Percentiles rank a stretch among this genome's conserved stretches.
These are phyloP conservation scores for Circinella umbellata DNA, from an alignment of 371 early-diverging fungal species.

Conservation along the genomic window DNA sequence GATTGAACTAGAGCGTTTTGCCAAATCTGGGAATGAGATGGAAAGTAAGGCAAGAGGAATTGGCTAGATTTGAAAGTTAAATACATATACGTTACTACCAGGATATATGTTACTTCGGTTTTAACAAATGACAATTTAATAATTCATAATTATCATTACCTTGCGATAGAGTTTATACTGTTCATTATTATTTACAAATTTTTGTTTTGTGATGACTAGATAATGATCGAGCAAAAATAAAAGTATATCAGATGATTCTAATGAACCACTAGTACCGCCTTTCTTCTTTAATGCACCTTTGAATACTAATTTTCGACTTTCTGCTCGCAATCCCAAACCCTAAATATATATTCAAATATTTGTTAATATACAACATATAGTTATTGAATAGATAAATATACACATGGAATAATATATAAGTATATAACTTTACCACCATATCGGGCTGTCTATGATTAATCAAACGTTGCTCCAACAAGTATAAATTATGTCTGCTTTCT, in stretches of 20 bases:
- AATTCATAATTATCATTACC: slow-evolving; percentile 20
- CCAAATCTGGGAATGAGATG: slow-evolving; percentile 65
- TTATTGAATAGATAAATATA: background rate
- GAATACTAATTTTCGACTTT: slow-evolving; percentile 72
- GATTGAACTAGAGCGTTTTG: slow-evolving; percentile 40
- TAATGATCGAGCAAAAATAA: slow-evolving; percentile 89
- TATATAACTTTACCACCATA: slow-evolving; percentile 21
- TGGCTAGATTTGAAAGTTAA: slow-evolving; percentile 65
- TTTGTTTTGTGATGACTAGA: slow-evolving; percentile 76
- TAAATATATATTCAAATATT: slow-evolving; percentile 8
- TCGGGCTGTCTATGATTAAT: slow-evolving; percentile 22
- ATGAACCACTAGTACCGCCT: slow-evolving; percentile 52
- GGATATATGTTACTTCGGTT: background rate
- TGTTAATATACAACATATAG: background rate
- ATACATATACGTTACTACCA: background rate
- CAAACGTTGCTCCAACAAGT: slow-evolving; percentile 17
- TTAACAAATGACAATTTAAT: too few species aligned
- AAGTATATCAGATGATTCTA: slow-evolving; percentile 66
- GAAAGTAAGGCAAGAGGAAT: slow-evolving; percentile 78
- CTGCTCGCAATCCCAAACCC: slow-evolving; percentile 57
- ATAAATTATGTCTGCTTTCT: slow-evolving; percentile 59
- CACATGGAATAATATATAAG: background rate
- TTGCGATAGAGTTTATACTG: slow-evolving; percentile 44
- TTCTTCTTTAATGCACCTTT: slow-evolving; percentile 81
- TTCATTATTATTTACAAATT: slow-evolving; percentile 36